Conservation (phyloP, 1,139 yeast species). For the Hyphopichia buzzinii region DNA sequence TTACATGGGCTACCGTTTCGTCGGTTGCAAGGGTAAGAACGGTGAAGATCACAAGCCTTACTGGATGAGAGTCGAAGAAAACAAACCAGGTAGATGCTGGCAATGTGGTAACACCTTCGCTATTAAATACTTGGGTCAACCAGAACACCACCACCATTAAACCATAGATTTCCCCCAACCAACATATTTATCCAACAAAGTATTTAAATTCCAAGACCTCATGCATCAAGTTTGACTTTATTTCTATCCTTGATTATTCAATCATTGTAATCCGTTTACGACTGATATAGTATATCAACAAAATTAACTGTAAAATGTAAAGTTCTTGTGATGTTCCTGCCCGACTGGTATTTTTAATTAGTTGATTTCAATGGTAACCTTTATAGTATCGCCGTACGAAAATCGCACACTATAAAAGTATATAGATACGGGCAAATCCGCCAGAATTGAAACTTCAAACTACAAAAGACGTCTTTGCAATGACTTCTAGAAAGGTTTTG, state of each 20-base stretch:
- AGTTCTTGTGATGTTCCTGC: too few relatives aligned
- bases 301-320: too few relatives aligned
- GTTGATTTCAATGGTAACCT: too few relatives aligned
- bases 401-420: too few relatives aligned
- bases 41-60: slow-evolving; percentile 87
- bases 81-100: slow-evolving; percentile 93
- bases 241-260: not conserved
- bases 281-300: not conserved
- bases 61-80: slow-evolving; percentile 92
- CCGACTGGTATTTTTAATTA: too few relatives aligned
- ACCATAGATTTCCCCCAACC: too few relatives aligned
- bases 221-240: not conserved
- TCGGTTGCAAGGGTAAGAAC: slow-evolving; percentile 91
- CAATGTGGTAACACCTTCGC: slow-evolving; percentile 97
- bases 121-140: slow-evolving; percentile 85
- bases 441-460: too few relatives aligned
- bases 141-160: slow-evolving; percentile 57
- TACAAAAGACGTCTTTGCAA: too few relatives aligned
- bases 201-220: not conserved
- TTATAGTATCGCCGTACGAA: too few relatives aligned
- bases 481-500: slow-evolving; percentile 35
- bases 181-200: too few relatives aligned
- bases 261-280: not conserved
- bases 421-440: too few relatives aligned
- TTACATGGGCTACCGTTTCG: slow-evolving; percentile 89